Conservation (phyloP, 2,329 filamentous ascomycete genomes). For the Pseudogymnoascus sp. region DNA sequence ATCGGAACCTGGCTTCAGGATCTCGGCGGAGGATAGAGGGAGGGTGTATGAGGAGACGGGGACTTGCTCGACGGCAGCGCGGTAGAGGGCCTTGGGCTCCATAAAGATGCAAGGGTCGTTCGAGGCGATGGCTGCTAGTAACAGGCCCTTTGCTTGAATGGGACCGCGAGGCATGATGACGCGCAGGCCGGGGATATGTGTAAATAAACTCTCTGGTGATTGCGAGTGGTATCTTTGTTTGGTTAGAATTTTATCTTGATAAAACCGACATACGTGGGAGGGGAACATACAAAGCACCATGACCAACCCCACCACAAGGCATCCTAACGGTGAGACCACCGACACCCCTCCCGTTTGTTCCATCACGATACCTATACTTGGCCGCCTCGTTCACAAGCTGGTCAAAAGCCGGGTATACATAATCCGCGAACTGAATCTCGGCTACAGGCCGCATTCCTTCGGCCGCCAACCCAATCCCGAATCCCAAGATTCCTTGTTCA, state of each 20-base stretch:
- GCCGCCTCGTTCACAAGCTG: conserved; percentile 71
- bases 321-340: conserved; percentile 63
- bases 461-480: conserved; percentile 80
- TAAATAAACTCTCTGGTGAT: conserved; percentile 62
- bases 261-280: neutral
- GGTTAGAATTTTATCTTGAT: neutral
- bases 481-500: conserved; percentile 91
- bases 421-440: conserved; percentile 76
- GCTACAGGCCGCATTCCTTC: conserved; percentile 89
- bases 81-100: conserved; percentile 67
- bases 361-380: conserved; percentile 61
- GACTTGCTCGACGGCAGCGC: conserved; percentile 64
- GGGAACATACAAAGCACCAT: conserved; percentile 52
- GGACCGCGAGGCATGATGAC: conserved; percentile 64
- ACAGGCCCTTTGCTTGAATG: conserved; percentile 60
- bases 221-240: conserved; percentile 55
- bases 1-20: conserved; percentile 57
- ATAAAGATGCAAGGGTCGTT: conserved; percentile 66
- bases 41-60: conserved; percentile 58
- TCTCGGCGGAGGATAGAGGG: conserved; percentile 59
- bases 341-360: conserved; percentile 43
- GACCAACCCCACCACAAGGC: conserved; percentile 63
- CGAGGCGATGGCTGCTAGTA: conserved; percentile 52
- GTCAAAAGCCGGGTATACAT: conserved; percentile 68
- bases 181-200: conserved; percentile 59